Base-by-base conservation (phyloP, 106 monocot species). In the Iris macrosiphon region DNA sequence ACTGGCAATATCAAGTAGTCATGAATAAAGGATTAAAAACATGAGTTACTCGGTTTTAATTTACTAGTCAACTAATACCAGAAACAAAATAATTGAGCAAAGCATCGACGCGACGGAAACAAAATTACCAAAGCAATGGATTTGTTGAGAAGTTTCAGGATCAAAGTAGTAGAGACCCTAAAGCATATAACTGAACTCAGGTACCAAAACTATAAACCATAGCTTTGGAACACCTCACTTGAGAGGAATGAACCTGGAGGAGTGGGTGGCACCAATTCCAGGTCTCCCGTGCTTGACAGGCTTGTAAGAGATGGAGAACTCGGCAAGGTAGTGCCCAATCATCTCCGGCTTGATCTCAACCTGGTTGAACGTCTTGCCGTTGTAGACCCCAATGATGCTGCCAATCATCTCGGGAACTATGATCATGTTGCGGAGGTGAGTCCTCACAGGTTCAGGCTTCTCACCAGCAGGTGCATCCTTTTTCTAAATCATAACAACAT, bases 221-320 rank as follows among this genome's bases (percentile, higher is more conserved):
- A 21, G 6, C 20, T 20, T 45, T 6, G 5, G 20, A 18, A 25
- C 46, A 31, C 63, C 44, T 73, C 72, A 79, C 62, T 72, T 72
- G 39, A 79, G 72, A n/a, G 78, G 78, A 53, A 79, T 79, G 68
- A 79, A 79, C 59, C 78, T 72, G 15, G 78, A 79, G 13, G 78
- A 79, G 63, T 79, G 78, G 43, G 78, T 79, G 51, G 78, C 78
- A 68, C 78, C 78, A 46, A 79, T 79, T 40, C 78, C 72, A 6
- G 78, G 78, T 52, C 78, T 72, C 15, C 78, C 78, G 4, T 72
- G 78, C 62, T 79, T 79, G 37, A 79, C 78, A 30, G 78, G 72
- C 62, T 79, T 79, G 67, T 79, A 72, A 1, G 63, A 58, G 52
- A 72, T 79, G 38, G 72, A 79, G 52, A 79, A 79, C 59, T 72